Conservation (phyloP, 306 rosid genomes). For the Castanea crenata region DNA sequence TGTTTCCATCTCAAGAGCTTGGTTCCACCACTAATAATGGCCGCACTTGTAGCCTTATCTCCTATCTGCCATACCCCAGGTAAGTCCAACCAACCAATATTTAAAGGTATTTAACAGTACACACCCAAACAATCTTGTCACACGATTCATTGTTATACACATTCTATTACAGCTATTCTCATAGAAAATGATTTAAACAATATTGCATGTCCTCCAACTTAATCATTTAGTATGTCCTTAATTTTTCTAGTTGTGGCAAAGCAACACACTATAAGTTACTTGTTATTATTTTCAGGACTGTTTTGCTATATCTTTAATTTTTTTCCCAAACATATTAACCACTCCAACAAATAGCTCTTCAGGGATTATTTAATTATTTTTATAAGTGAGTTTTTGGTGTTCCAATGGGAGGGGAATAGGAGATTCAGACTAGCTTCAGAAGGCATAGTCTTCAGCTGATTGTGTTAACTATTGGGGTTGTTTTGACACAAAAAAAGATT, state of each 20-base stretch:
- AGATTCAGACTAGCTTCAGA: too few species aligned
- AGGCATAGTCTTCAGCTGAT: too few species aligned
- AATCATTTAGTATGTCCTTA: background rate
- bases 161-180: background rate
- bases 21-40: slow-evolving; percentile 55
- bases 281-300: background rate
- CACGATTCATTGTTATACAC: slow-evolving; percentile 14
- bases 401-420: too few species aligned
- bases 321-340: background rate
- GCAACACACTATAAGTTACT: background rate
- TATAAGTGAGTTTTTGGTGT: too few species aligned
- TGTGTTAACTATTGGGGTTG: too few species aligned
- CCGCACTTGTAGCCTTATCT: slow-evolving; percentile 54
- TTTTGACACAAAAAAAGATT: background rate
- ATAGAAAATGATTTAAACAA: background rate
- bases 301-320: background rate
- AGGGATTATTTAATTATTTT: too few species aligned
- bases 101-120: too few species aligned
- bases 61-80: slow-evolving; percentile 54
- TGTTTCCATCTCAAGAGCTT: slow-evolving; percentile 26
- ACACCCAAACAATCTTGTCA: background rate
- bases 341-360: background rate
- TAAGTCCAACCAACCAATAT: background rate
- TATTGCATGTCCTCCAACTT: background rate
- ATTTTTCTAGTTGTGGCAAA: background rate